These are phyloP conservation scores for Candida dubliniensis DNA, from an alignment of 1,139 yeast genomes.

Conservation along the genomic window DNA sequence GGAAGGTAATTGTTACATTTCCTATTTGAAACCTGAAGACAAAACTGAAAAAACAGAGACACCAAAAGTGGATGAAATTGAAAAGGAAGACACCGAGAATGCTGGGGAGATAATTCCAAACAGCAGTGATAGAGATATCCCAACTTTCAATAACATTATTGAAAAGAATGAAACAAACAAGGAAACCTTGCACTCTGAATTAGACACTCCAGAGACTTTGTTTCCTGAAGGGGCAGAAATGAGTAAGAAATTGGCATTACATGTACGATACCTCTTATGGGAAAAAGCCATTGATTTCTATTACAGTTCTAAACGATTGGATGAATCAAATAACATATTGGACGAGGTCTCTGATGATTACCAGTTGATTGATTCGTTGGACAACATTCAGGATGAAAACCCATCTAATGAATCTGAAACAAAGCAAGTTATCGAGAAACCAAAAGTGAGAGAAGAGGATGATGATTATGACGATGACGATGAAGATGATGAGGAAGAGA, in stretches of 20 bases:
- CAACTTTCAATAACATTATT: slow-evolving; percentile 4
- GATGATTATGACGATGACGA: slow-evolving; percentile 46
- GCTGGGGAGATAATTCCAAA: slow-evolving; percentile 14
- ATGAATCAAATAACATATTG: slow-evolving; percentile 24
- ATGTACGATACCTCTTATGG: slow-evolving; percentile 67
- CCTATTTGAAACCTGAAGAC: slow-evolving; percentile 9
- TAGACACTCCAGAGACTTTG: slow-evolving; percentile 24
- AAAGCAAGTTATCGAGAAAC: slow-evolving; percentile 20
- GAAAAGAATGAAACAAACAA: slow-evolving; percentile 10
- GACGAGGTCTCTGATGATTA: slow-evolving; percentile 41
- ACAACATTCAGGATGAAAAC: slow-evolving; percentile 11
- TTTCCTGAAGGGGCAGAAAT: slow-evolving; percentile 52
- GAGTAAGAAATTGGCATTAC: slow-evolving; percentile 57
- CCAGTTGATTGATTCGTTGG: slow-evolving; percentile 38
- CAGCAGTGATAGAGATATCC: slow-evolving; percentile 5
- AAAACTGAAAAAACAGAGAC: slow-evolving; percentile 8
- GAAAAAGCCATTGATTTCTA: slow-evolving; percentile 68
- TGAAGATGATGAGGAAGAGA: slow-evolving; percentile 28
- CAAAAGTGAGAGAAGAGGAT: slow-evolving; percentile 33
- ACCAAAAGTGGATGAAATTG: slow-evolving; percentile 5
- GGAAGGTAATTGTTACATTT: slow-evolving; percentile 49
- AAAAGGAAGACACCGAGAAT: slow-evolving; percentile 9
- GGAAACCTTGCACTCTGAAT: slow-evolving; percentile 11
- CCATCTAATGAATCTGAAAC: slow-evolving; percentile 22
- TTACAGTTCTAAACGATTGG: slow-evolving; percentile 33